Percentiles rank a stretch among this genome's conserved stretches.
These are phyloP conservation scores for Globisporangium spinosum DNA, from an alignment of 352 stramenopile species.

Conservation along the genomic window DNA sequence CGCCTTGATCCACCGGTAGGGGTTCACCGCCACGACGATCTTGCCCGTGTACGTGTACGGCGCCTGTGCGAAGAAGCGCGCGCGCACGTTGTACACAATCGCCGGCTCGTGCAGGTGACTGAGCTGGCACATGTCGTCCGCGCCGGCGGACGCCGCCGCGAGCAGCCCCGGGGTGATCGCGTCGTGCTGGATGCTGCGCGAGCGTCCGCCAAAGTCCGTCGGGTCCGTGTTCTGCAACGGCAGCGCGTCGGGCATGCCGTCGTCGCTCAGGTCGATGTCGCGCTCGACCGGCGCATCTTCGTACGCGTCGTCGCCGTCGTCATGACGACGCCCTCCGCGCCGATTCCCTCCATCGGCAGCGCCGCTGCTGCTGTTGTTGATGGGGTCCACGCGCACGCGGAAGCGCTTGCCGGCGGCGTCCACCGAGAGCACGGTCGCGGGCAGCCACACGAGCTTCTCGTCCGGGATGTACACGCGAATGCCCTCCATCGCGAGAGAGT, in stretches of 20 bases:
- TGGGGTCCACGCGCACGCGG: conserved; percentile 49
- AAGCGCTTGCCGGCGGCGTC: conserved; percentile 59
- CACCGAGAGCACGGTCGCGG: conserved; percentile 68
- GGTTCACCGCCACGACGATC: conserved; percentile 96
- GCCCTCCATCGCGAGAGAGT: conserved; percentile 54
- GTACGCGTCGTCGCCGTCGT: conserved; percentile 19
- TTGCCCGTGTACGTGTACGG: conserved; percentile 97
- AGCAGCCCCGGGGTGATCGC: conserved; percentile 28
- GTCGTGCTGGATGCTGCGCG: conserved; percentile 16
- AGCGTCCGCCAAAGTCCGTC: neutral
- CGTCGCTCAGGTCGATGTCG: conserved; percentile 60
- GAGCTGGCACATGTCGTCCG: conserved; percentile 83
- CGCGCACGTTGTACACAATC: conserved; percentile 91
- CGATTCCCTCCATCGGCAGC: neutral
- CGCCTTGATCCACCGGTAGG: conserved; percentile 89
- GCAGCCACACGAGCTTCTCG: conserved; percentile 75
- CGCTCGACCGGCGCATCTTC: conserved; percentile 35
- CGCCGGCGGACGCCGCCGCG: conserved; percentile 30
- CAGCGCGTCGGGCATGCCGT: conserved; percentile 73
- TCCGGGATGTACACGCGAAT: conserved; percentile 82
- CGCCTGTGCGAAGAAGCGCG: conserved; percentile 76
- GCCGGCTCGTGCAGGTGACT: conserved; percentile 88
- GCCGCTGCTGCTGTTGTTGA: conserved; percentile 12
- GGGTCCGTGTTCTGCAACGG: conserved; percentile 63
- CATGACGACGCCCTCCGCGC: conserved; percentile 4